Base-by-base conservation (phyloP, 768 basidiomycete species). In the Trametes coccinea region DNA sequence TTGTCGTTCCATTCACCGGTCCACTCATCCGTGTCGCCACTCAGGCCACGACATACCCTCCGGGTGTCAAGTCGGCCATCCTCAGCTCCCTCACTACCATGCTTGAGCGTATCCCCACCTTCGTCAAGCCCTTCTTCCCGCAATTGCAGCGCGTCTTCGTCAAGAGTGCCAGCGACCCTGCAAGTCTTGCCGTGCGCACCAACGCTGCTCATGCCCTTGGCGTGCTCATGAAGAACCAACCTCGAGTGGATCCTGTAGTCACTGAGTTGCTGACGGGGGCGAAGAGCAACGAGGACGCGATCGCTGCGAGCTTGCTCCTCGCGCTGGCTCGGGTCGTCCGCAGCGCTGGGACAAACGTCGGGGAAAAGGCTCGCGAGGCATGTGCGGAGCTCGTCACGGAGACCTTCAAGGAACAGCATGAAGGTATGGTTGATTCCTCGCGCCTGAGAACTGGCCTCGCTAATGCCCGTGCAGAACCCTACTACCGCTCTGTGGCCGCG, bases 121-220 rank as follows among this genome's bases (percentile, higher is more conserved):
- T 96, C 66, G 93, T 98, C 67, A 93, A 92, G 73, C 96, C 96
- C 2, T 98, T 98, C 87, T 98, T 98, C 83, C 97, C 96, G 2
- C 97, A 98, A 69, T 77, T 98, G 37, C 96, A 98, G 69, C 85
- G 95, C 37, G 98, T 95, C 0, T 98, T 98, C 69, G 90, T 97
- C 72, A 98, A 98, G 77, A 91, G 93, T 46, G 82, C 90, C 2
- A 84, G 89, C 59, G 95, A 98, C 72, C 74, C 88, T 7, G 80
- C 88, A 2, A 93, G 91, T 63, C 77, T 83, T 0, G 84, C 85
- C 14, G 93, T 98, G 29, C 86, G 96, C 53, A 87, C 80, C 61
- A 86, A 86, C 55, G 95, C 94, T 0, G 93, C 88, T 0, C 82
- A 88, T 43, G 95, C 92, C 10, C 80, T 98, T 1, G 95, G 95